Base-by-base conservation (phyloP, 1,284 basidiomycete genomes). In the Fomitiporia mediterranea region DNA sequence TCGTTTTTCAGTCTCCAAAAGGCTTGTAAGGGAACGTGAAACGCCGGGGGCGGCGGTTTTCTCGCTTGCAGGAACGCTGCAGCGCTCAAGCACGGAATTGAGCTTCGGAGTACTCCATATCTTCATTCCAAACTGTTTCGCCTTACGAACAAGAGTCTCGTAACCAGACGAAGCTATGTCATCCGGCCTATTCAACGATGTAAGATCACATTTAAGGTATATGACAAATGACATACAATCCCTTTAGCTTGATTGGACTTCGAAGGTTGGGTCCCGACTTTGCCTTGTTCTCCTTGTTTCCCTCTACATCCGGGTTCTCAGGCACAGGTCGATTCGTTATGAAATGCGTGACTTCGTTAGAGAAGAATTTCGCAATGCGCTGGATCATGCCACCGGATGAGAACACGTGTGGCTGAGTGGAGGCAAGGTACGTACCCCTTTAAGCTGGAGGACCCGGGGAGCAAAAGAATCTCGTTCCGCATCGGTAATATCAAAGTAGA, bases 311-410 rank as follows among this genome's bases (percentile, higher is more conserved):
- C 7, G 11, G 25, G 27, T 70, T 62, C 52, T 68, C 34, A 17
- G 69, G 63, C 58, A 74, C 63, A 51, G 78, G 63, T 60, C 78
- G 74, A 69, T 88, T 78, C 63, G 88, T 89, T 66, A 98, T 85
- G 61, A 97, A 79, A 70, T 98, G 94, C 0, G 92, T 93, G 42
- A 94, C 83, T 46, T 84, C 80, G 55, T 80, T 85, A 19, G 88
- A 91, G 71, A 95, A 94, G 77, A 95, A 95, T 63, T 87, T 83
- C 59, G 94, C 90, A 60, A 93, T 78, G 44, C 75, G 76, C 91
- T 94, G 64, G 19, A 46, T 48, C 54, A 59, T 37, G 50, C 27
- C 59, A 54, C 44, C 4, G 44, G 35, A 38, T 59, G 40, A 51
- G 46, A 53, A 50, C 48, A 27, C 49, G 37, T 28, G 7, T 38